Evolutionary conservation across 441 rosid genomes (phyloP), one percentile per base, ranked within the genome.

Genomic region (Erysimum cheiri): DNA sequence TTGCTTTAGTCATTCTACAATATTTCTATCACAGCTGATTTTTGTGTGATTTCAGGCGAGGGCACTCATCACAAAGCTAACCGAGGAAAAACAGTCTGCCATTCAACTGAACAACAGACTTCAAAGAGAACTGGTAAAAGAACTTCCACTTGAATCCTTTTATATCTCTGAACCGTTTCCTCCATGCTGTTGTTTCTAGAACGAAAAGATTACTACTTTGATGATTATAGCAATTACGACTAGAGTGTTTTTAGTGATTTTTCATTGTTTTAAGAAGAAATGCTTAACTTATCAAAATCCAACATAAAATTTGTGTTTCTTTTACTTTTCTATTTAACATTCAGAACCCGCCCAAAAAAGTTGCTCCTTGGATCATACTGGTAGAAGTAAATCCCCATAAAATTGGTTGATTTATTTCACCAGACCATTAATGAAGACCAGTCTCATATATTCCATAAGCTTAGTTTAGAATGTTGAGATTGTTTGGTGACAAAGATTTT

Each of bases 121-220:
- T 81, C 95, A 71, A 64, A 85, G 81, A 75, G 93, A 91, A 76
- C 64, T 91, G 96, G 98, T 93, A 77, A 81, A 3, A 60, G 3
- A 60, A 39, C n/a, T 60, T 59, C 47, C 65, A 44, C 53, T n/a
- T 57, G 49, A 19, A 7, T 55, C 53, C 47, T 60, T 19, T 1
- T 39, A 0, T n/a, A 3, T 39, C 15, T 57, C 54, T 47, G 7
- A 28, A 55, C 35, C 59, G 1, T 5, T 10, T 63, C 15, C 33
- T 54, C 40, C 31, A 2, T 46, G 26, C 52, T 10, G 11, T 15
- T 62, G 31, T 61, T 61, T 60, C 4, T 39, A 28, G 52, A 60
- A 41, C 39, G 2, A 60, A 41, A 40, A 41, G 15, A 40, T 31
- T 54, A 43, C 35, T 54, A 43, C 35, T 39, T 50, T 31, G 69